phyloP scores from a whole-genome alignment of 345 rosid species.

The Draba incana region DNA sequence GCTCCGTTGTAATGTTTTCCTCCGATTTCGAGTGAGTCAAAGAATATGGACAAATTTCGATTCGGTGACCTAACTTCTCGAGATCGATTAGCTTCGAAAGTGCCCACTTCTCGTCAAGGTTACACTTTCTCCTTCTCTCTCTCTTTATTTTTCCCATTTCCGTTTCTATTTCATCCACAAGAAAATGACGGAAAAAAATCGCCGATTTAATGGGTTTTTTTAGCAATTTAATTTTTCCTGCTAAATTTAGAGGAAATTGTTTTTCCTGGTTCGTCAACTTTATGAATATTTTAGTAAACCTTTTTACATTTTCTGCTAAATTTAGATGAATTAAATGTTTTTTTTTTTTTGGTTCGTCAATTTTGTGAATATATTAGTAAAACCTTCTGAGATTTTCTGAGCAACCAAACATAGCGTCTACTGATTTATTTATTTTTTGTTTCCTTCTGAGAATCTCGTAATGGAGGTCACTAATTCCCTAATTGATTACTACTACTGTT shows the following conservation, averaged over 20 bases:
- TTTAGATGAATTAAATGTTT: not conserved
- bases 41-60: conserved; percentile 55
- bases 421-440: not conserved
- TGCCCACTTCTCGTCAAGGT: conserved; percentile 49
- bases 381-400: conserved; percentile 23
- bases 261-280: not conserved
- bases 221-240: not conserved
- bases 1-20: not conserved
- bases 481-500: conserved; percentile 1
- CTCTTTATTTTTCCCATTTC: not conserved
- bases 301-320: too few species aligned
- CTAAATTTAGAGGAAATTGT: not conserved
- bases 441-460: conserved; percentile 22
- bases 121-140: conserved; percentile 1
- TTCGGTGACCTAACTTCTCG: conserved; percentile 43
- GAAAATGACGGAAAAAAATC: not conserved
- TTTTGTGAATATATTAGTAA: conserved; percentile 30
- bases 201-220: not conserved
- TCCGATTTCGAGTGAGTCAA: conserved; percentile 40
- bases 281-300: conserved; percentile 27
- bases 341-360: not conserved
- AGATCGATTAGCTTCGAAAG: conserved; percentile 36
- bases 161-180: conserved; percentile 32
- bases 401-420: too few species aligned
- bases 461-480: conserved; percentile 16